Conservation (phyloP, 169 alveolate genomes). For the Eimeria praecox region DNA sequence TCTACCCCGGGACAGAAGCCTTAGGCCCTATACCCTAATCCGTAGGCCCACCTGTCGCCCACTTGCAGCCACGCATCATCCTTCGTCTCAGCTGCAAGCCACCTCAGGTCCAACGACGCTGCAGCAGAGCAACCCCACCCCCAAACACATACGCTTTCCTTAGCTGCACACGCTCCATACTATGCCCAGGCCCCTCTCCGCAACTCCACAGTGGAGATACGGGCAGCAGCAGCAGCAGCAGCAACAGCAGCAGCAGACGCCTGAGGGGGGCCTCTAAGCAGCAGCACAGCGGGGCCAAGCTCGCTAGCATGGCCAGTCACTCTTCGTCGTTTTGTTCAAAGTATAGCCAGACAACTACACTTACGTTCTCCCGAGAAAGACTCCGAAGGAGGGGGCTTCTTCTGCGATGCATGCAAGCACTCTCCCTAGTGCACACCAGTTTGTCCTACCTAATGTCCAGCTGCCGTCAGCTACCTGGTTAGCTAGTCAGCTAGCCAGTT, state of each 20-base stretch:
- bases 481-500: background rate
- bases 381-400: too few species aligned
- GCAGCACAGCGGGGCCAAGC: background rate
- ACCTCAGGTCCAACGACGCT: slow-evolving; percentile 31
- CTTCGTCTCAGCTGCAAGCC: slow-evolving; percentile 40
- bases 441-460: background rate
- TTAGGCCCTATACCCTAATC: too few species aligned
- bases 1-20: too few species aligned
- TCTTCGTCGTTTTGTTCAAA: background rate
- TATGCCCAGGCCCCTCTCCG: too few species aligned
- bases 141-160: too few species aligned
- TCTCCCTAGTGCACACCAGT: too few species aligned
- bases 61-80: slow-evolving; percentile 43
- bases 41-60: slow-evolving; percentile 25
- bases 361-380: too few species aligned
- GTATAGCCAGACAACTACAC: too few species aligned
- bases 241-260: too few species aligned
- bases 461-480: background rate
- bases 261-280: too few species aligned
- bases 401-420: too few species aligned
- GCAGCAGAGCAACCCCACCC: background rate
- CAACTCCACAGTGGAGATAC: background rate
- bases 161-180: too few species aligned
- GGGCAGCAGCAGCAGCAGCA: slow-evolving; percentile 19
- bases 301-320: background rate